Evolutionary conservation across 345 rosid genomes (phyloP).

Genomic region (Ailanthus altissimus): DNA sequence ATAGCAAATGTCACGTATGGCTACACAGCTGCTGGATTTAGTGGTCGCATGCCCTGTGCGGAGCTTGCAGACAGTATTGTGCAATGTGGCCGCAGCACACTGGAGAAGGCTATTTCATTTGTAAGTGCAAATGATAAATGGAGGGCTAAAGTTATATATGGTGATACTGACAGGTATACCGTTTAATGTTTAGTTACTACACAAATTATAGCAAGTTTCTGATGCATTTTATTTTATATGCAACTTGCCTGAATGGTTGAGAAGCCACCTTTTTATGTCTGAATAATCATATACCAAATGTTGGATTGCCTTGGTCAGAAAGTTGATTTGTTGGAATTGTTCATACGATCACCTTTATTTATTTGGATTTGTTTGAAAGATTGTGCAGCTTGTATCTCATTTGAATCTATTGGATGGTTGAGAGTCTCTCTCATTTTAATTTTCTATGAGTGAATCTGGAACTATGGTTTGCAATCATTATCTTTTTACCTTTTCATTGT

Average conservation of each 20-base stretch:
- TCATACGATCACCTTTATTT: neutral
- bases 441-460: neutral
- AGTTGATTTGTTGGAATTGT: neutral
- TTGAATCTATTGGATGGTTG: neutral
- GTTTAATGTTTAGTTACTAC: conserved; percentile 14
- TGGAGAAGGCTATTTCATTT: conserved; percentile 82
- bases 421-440: neutral
- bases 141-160: conserved; percentile 89
- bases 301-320: neutral
- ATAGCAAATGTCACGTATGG: conserved; percentile 98
- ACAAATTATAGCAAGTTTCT: neutral
- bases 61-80: conserved; percentile 99
- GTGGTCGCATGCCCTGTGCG: conserved; percentile 99
- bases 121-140: conserved; percentile 75
- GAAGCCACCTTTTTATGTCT: neutral
- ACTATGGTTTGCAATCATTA: neutral
- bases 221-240: neutral
- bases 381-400: neutral
- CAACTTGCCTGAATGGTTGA: conserved; percentile 6
- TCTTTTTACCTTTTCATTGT: conserved; percentile 7
- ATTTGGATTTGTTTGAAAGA: neutral
- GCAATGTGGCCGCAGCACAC: conserved; percentile 94
- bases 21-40: conserved; percentile 98
- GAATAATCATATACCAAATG: neutral
- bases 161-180: conserved; percentile 94